These are phyloP conservation scores for Leccinum solheimii DNA, from an alignment of 1,284 basidiomycete genomes.

Conservation along the genomic window DNA sequence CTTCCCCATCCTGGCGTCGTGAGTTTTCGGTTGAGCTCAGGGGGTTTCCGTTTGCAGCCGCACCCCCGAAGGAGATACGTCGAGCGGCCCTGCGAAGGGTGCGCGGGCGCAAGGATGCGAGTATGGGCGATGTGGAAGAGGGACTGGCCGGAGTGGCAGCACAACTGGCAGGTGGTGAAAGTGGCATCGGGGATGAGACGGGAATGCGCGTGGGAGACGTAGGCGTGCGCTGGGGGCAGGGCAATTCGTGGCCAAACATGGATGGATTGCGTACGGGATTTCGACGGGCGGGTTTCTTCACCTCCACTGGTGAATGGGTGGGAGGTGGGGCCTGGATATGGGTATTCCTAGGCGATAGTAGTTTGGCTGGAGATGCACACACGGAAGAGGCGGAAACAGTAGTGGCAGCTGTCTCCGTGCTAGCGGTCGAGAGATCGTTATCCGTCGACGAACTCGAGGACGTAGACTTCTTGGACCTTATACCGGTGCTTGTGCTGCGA, in stretches of 20 bases:
- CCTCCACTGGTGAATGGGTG: slow-evolving; percentile 10
- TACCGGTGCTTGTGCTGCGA: slow-evolving; percentile 18
- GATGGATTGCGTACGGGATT: slow-evolving; percentile 34
- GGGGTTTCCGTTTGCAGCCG: slow-evolving; percentile 9
- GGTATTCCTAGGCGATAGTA: slow-evolving; percentile 18
- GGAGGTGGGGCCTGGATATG: slow-evolving; percentile 22
- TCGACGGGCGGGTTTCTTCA: slow-evolving; percentile 34
- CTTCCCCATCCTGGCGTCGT: slow-evolving; percentile 20
- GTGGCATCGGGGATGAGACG: slow-evolving; percentile 31
- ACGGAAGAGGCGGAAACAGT: slow-evolving; percentile 28
- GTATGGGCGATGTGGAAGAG: slow-evolving; percentile 5
- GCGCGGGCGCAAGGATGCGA: slow-evolving; percentile 26
- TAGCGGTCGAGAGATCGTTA: slow-evolving; percentile 36
- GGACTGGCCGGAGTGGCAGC: neutral
- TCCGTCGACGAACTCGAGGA: slow-evolving; percentile 37
- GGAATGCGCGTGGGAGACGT: slow-evolving; percentile 35
- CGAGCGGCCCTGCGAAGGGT: slow-evolving; percentile 37
- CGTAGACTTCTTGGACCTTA: slow-evolving; percentile 25
- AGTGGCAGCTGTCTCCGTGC: slow-evolving; percentile 36
- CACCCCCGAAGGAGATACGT: slow-evolving; percentile 35
- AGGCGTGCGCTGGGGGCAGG: slow-evolving; percentile 34
- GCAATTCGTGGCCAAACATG: slow-evolving; percentile 37
- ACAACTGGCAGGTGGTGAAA: slow-evolving; percentile 24
- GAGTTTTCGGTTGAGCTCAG: slow-evolving; percentile 11
- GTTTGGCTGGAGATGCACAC: slow-evolving; percentile 23